These are phyloP conservation scores for Blakeslea trispora DNA, from an alignment of 371 early-diverging fungal species.

Conservation along the genomic window DNA sequence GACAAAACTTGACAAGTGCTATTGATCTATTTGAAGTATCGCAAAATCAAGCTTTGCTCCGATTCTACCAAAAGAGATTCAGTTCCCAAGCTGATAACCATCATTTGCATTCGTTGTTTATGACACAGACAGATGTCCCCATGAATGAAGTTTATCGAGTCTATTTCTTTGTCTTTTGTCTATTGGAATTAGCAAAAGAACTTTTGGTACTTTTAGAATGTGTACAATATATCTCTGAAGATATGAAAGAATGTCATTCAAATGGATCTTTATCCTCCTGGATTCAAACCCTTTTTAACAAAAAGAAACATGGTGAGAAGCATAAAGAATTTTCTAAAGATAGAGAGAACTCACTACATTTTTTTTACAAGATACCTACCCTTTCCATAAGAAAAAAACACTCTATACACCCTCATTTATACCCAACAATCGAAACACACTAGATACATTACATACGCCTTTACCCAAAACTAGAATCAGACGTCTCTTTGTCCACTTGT, in stretches of 20 bases:
- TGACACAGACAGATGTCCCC: constrained; percentile 28
- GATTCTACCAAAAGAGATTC: constrained; percentile 17
- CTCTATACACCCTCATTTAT: constrained; percentile 11
- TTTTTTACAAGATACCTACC: no score
- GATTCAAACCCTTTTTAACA: neutral
- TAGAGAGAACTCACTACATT: no score
- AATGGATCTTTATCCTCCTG: neutral
- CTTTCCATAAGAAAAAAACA: no score
- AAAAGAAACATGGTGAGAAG: no score
- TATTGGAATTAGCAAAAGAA: constrained; percentile 74
- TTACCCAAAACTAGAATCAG: constrained; percentile 53
- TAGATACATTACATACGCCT: constrained; percentile 68
- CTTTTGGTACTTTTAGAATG: constrained; percentile 55
- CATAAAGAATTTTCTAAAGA: no score
- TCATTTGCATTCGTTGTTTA: constrained; percentile 33
- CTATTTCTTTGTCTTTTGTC: constrained; percentile 75
- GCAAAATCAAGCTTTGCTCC: constrained; percentile 25
- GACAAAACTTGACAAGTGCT: constrained; percentile 37
- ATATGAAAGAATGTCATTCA: constrained; percentile 7
- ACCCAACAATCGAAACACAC: constrained; percentile 55
- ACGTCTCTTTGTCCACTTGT: constrained; percentile 49
- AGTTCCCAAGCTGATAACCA: constrained; percentile 8
- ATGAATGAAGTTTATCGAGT: constrained; percentile 72
- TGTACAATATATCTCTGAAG: constrained; percentile 28
- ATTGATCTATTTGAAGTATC: constrained; percentile 38